These are phyloP conservation scores for Solanum virginianum DNA, from an alignment of 257 asterid species.

Conservation along the genomic window DNA sequence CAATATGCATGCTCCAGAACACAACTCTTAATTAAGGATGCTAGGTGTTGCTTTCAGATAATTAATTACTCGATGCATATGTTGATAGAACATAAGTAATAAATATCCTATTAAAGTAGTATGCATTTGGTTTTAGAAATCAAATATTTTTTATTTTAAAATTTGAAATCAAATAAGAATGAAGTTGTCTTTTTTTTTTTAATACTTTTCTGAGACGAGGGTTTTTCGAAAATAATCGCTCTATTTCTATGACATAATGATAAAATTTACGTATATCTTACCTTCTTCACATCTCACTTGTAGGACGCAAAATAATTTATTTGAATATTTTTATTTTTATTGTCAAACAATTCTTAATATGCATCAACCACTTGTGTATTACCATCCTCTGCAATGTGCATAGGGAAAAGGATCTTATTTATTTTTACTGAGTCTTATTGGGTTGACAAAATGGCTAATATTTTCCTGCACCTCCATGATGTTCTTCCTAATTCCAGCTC, in stretches of 20 bases:
- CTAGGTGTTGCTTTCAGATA: neutral
- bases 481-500: constrained; percentile 10
- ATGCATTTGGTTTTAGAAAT: neutral
- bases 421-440: neutral
- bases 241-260: too few species aligned
- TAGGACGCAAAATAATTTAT: too few species aligned
- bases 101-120: neutral
- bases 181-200: too few species aligned
- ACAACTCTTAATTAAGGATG: neutral
- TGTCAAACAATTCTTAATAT: neutral
- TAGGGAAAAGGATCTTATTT: neutral
- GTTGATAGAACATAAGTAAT: too few species aligned
- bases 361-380: neutral
- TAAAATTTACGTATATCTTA: too few species aligned
- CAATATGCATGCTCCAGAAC: neutral
- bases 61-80: neutral
- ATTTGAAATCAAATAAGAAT: too few species aligned
- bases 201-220: too few species aligned
- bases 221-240: too few species aligned
- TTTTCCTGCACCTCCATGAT: constrained; percentile 2
- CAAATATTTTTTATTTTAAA: too few species aligned
- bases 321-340: too few species aligned
- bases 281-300: too few species aligned
- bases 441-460: neutral
- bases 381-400: neutral